These are phyloP conservation scores for Gaeumannomyces tritici DNA, from an alignment of 2,329 filamentous ascomycete genomes.

Conservation along the genomic window DNA sequence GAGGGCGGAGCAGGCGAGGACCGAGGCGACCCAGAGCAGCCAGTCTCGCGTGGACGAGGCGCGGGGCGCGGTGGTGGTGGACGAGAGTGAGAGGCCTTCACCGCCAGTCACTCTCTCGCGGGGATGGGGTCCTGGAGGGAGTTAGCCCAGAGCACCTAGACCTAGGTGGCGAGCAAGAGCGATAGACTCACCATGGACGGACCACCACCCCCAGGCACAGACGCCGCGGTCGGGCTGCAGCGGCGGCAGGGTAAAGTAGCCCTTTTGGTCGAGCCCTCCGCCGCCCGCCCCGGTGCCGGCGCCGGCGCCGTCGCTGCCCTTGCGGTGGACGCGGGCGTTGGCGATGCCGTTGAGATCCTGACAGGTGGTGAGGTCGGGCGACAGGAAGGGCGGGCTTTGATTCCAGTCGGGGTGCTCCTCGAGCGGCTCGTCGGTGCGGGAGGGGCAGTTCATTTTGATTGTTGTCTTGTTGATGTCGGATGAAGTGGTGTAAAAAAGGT, in stretches of 20 bases:
- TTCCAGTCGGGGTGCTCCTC: slow-evolving; percentile 38
- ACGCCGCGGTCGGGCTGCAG: slow-evolving; percentile 7
- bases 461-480: too few species aligned
- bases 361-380: slow-evolving; percentile 38
- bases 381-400: slow-evolving; percentile 40
- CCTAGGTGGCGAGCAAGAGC: too few species aligned
- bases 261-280: slow-evolving; percentile 8
- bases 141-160: too few species aligned
- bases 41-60: slow-evolving; percentile 22
- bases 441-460: slow-evolving; percentile 41
- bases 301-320: slow-evolving; percentile 22
- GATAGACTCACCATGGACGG: not conserved
- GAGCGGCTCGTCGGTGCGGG: slow-evolving; percentile 36
- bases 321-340: slow-evolving; percentile 35
- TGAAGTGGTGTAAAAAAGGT: too few species aligned
- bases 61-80: slow-evolving; percentile 13
- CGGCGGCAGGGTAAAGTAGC: slow-evolving; percentile 9
- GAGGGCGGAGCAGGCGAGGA: slow-evolving; percentile 20
- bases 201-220: slow-evolving; percentile 8
- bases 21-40: slow-evolving; percentile 31
- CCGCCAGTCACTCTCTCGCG: slow-evolving; percentile 24
- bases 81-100: slow-evolving; percentile 22
- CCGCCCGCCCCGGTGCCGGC: slow-evolving; percentile 7
- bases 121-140: not conserved
- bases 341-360: slow-evolving; percentile 46